phyloP scores from a whole-genome alignment of 176 grass and related monocot species.

The Urochloa ruziziensis region DNA sequence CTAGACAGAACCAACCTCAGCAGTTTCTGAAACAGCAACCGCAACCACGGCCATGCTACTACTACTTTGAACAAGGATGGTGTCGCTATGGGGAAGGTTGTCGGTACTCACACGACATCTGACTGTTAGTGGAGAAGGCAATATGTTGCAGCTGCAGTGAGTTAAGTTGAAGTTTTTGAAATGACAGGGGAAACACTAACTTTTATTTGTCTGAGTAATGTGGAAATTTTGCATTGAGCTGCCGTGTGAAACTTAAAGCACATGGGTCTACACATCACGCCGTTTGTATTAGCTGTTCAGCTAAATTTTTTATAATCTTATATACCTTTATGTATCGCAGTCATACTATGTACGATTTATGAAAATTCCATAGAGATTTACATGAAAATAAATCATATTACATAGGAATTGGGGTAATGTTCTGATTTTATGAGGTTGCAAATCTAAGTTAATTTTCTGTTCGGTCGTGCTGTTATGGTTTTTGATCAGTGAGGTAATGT shows the following conservation, averaged over 20 bases:
- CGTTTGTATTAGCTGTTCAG: background rate
- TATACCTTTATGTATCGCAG: background rate
- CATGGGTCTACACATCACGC: background rate
- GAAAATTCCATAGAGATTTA: background rate
- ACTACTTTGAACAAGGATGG: constrained; percentile 25
- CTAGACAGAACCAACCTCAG: background rate
- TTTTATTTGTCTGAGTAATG: background rate
- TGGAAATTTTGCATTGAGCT: background rate
- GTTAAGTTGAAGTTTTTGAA: background rate
- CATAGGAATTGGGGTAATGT: background rate
- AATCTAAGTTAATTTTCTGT: background rate
- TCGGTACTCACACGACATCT: constrained; percentile 34
- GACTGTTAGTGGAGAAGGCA: background rate
- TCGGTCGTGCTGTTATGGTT: background rate
- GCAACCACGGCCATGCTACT: background rate
- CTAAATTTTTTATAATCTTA: background rate
- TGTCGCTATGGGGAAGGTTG: constrained; percentile 34
- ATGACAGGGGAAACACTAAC: background rate
- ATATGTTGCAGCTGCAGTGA: background rate
- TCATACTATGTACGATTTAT: background rate
- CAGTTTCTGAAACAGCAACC: background rate
- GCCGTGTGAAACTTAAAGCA: background rate
- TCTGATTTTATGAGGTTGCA: background rate
- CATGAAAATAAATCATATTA: background rate
- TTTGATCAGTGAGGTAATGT: background rate